A percentile compares a stretch with the other conserved stretches of the same genome.
Evolutionary conservation across 2,329 filamentous ascomycete species (phyloP).

Genomic region (Colletotrichum sp.): DNA sequence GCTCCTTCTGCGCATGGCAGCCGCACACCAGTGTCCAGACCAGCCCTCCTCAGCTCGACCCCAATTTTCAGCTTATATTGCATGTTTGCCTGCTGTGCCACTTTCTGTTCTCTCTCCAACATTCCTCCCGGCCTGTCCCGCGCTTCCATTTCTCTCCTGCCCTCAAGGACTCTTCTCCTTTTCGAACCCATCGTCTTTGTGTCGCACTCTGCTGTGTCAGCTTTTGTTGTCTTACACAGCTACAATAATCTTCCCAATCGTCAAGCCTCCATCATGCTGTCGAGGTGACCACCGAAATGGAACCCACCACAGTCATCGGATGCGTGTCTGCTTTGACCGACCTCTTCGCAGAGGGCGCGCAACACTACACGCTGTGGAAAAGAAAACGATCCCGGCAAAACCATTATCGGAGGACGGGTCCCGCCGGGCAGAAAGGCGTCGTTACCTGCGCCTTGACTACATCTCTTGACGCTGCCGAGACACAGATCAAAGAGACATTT

Average conservation of each 20-base stretch:
- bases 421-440: neutral
- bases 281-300: slow-evolving; percentile 16
- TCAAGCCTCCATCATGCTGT: neutral
- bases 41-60: neutral
- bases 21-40: neutral
- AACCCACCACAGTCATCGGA: slow-evolving; percentile 24
- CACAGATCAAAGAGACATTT: slow-evolving; percentile 35
- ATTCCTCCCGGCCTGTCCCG: neutral
- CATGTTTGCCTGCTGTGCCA: neutral
- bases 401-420: slow-evolving; percentile 30
- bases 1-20: neutral
- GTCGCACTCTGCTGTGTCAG: neutral
- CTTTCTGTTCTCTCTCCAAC: neutral
- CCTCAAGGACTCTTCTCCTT: neutral
- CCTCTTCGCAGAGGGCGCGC: slow-evolving; percentile 19
- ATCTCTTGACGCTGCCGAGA: slow-evolving; percentile 35
- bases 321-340: slow-evolving; percentile 21
- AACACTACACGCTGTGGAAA: slow-evolving; percentile 39
- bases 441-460: slow-evolving; percentile 36
- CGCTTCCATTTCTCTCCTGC: neutral
- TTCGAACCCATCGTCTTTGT: neutral
- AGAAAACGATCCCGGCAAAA: slow-evolving; percentile 33
- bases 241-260: neutral
- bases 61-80: neutral
- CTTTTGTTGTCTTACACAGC: neutral